Percentiles rank a stretch among this genome's conserved stretches.
phyloP scores from a whole-genome alignment of 257 asterid genomes.

The Solanum piurae region DNA sequence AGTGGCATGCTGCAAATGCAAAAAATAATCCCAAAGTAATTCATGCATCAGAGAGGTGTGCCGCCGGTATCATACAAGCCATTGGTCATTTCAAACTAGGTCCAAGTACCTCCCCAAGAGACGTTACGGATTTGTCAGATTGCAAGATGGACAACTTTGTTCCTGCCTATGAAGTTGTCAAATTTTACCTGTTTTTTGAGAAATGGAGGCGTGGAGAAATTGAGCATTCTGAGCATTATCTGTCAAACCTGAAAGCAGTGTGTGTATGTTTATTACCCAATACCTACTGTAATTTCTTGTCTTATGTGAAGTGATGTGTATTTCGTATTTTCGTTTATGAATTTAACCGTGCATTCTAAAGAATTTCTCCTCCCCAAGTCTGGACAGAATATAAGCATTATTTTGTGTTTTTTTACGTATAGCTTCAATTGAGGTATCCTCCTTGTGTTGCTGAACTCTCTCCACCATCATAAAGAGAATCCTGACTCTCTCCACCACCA shows the following conservation, averaged over 20 bases:
- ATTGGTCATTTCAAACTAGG: slow-evolving; percentile 89
- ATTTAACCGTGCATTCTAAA: not conserved
- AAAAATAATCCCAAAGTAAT: slow-evolving; percentile 71
- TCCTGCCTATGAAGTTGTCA: slow-evolving; percentile 86
- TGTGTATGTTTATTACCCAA: slow-evolving; percentile 45
- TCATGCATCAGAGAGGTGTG: slow-evolving; percentile 94
- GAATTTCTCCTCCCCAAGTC: not conserved
- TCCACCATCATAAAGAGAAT: not conserved
- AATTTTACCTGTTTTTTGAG: slow-evolving; percentile 62
- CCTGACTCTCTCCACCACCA: not conserved
- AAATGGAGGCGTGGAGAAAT: slow-evolving; percentile 93
- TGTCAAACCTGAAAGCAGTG: slow-evolving; percentile 60
- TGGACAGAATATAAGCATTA: not conserved
- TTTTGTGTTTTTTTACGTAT: not conserved
- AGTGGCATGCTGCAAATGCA: slow-evolving; percentile 88
- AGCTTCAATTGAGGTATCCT: not conserved
- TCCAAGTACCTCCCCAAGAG: slow-evolving; percentile 76
- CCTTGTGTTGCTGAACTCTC: not conserved
- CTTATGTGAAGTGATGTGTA: not conserved
- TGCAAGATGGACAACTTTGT: slow-evolving; percentile 57
- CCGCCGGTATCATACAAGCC: slow-evolving; percentile 92
- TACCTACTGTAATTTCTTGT: not conserved
- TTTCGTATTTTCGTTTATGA: not conserved
- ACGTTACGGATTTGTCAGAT: slow-evolving; percentile 48
- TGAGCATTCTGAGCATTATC: slow-evolving; percentile 51